Base-by-base conservation (phyloP, 2,329 filamentous ascomycete genomes). In the Waltergamsia citrina region DNA sequence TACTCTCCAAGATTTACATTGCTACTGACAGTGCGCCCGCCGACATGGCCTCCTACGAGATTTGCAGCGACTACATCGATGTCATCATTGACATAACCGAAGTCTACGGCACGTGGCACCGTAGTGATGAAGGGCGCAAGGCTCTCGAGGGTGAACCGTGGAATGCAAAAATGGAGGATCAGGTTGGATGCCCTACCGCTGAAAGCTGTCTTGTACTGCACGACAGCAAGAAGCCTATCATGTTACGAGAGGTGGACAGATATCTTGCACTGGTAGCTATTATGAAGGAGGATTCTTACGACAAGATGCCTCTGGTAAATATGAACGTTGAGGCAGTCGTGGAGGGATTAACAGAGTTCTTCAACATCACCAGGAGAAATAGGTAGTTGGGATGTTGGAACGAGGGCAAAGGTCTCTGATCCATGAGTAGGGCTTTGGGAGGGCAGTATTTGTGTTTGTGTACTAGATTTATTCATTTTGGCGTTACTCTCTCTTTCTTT, bases 41-140 rank as follows among this genome's bases (percentile, higher is more conserved):
- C 21, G 90, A 96, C 51, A 92, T 95, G 71, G 83, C 85, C 27
- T 90, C 85, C 54, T 98, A 98, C 57, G 92, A 96, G 62, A 94
- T 96, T 51, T 98, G 92, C 63, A 94, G 86, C 32, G 92, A 98
- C 54, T 96, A 94, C 54, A 95, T 98, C 46, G 92, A 98, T 56
- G 87, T 96, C 40, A 94, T 98, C 41, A 90, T 96, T 38, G 92
- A 98, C 54, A 83, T 96, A 35, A 92, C 86, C 19, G 90, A 96
- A 53, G 81, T 98, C 25, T 98, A 95, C 52, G 90, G 88, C 35
- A 72, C 67, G 29, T 96, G 78, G 72, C 62, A 67, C 32, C 67
- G 76, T 7, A 67, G 68, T 19, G 62, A 69, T 17, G 62, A 67
- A 15, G 73, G 74, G 41, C 65, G 68, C 18, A 65, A 69, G 33